Conservation (phyloP, 176 grass and related monocot species). For the Bonia amplexicaulis region DNA sequence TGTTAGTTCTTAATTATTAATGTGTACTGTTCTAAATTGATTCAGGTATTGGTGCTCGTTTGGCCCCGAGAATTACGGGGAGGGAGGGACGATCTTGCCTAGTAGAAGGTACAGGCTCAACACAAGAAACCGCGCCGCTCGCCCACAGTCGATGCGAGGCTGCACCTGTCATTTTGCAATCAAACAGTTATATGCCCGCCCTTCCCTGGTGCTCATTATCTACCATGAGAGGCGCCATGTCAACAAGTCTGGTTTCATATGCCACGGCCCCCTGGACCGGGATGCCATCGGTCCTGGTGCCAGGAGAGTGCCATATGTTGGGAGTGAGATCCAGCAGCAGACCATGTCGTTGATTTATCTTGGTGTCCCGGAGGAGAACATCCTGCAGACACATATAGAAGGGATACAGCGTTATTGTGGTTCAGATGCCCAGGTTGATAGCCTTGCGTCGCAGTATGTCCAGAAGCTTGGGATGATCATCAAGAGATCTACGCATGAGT, state of each 20-base stretch:
- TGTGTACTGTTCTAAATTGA: not conserved
- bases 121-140: constrained; percentile 77
- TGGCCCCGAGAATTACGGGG: constrained; percentile 90
- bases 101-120: constrained; percentile 80
- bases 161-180: constrained; percentile 86
- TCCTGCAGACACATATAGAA: constrained; percentile 78
- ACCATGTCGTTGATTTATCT: constrained; percentile 94
- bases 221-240: constrained; percentile 85
- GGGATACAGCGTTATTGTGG: constrained; percentile 76
- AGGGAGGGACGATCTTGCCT: constrained; percentile 72
- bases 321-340: constrained; percentile 86
- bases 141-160: constrained; percentile 87
- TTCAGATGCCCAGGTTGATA: constrained; percentile 55
- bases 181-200: constrained; percentile 67
- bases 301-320: constrained; percentile 69
- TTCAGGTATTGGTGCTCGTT: constrained; percentile 97
- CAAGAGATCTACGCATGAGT: constrained; percentile 86
- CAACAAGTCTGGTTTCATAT: constrained; percentile 76
- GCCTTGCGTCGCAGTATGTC: constrained; percentile 71
- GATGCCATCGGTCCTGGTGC: constrained; percentile 85
- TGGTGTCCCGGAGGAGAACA: constrained; percentile 85
- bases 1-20: not conserved
- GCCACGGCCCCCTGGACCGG: constrained; percentile 76
- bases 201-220: constrained; percentile 65
- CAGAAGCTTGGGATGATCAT: constrained; percentile 98